Evolutionary conservation across 495 filamentous ascomycete genomes (phyloP), one percentile per base, ranked within the genome.

Genomic region (Schizothecium vesticola): DNA sequence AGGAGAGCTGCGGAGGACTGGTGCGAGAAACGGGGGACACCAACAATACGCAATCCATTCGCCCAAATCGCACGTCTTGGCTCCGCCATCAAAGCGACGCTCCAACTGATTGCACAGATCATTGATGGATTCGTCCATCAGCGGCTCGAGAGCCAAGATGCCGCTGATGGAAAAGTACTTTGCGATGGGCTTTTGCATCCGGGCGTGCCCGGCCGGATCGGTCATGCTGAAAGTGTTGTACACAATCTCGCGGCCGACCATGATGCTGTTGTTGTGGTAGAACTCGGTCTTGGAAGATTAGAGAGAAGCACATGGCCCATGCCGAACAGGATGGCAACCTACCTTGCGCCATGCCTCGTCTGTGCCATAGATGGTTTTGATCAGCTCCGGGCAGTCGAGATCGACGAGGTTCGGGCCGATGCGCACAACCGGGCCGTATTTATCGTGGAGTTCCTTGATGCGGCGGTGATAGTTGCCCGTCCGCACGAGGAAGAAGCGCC

Each of bases 261-360:
- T 58, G 23, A 69, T 72, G 56, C 77, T 78, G 67, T 72, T 79
- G 6, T 69, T 72, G 12, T 69, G 71, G 62, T 81, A 79, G 51
- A 73, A 78, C 55, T 75, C 77, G 24, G 77, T 79, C 79, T 81
- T n/a, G n/a, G n/a, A n/a, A n/a, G n/a, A n/a, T n/a, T n/a, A n/a
- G n/a, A n/a, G n/a, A n/a, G n/a, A n/a, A n/a, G n/a, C n/a, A n/a
- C n/a, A n/a, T n/a, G n/a, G n/a, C n/a, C n/a, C n/a, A n/a, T n/a
- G n/a, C n/a, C n/a, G n/a, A n/a, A n/a, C n/a, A n/a, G n/a, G n/a
- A n/a, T n/a, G n/a, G n/a, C n/a, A n/a, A n/a, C n/a, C n/a, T n/a
- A n/a, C n/a, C n/a, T n/a, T 58, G 51, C 21, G 22, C 24, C n/a
- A 59, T 57, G 23, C 36, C 21, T 56, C 71, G 31, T 71, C 70